Conservation (phyloP, 495 filamentous ascomycete genomes). For the Coniosporium apollinis region DNA sequence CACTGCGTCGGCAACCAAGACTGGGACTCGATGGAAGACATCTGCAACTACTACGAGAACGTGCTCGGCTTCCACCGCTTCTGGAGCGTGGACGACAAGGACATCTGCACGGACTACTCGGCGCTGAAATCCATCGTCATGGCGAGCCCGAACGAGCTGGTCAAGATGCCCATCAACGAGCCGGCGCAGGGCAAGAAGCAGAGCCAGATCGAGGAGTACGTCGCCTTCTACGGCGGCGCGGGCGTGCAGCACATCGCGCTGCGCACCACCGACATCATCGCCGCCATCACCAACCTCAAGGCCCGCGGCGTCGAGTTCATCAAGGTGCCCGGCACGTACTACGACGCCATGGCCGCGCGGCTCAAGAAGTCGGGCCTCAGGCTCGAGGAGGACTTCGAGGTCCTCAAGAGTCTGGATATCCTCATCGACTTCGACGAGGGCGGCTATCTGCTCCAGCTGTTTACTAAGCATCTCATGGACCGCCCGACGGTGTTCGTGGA, state of each 20-base stretch:
- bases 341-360: constrained; percentile 53
- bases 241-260: constrained; percentile 89
- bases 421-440: constrained; percentile 83
- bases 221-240: constrained; percentile 68
- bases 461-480: constrained; percentile 79
- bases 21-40: constrained; percentile 72
- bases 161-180: constrained; percentile 98
- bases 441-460: constrained; percentile 51
- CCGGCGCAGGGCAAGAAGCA: constrained; percentile 71
- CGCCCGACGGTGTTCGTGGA: constrained; percentile 87
- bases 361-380: constrained; percentile 36
- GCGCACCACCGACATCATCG: constrained; percentile 59
- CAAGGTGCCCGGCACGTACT: constrained; percentile 65
- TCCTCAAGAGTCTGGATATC: constrained; percentile 55
- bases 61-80: constrained; percentile 86
- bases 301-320: constrained; percentile 80
- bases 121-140: constrained; percentile 76
- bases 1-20: constrained; percentile 92
- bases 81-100: constrained; percentile 80
- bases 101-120: constrained; percentile 79
- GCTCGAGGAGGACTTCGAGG: constrained; percentile 61
- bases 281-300: constrained; percentile 53
- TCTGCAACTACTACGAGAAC: constrained; percentile 69
- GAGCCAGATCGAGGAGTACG: constrained; percentile 85
- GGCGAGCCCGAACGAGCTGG: constrained; percentile 59